These are phyloP conservation scores for Neolentinus lepideus DNA, from an alignment of 1,284 basidiomycete genomes.

Conservation along the genomic window DNA sequence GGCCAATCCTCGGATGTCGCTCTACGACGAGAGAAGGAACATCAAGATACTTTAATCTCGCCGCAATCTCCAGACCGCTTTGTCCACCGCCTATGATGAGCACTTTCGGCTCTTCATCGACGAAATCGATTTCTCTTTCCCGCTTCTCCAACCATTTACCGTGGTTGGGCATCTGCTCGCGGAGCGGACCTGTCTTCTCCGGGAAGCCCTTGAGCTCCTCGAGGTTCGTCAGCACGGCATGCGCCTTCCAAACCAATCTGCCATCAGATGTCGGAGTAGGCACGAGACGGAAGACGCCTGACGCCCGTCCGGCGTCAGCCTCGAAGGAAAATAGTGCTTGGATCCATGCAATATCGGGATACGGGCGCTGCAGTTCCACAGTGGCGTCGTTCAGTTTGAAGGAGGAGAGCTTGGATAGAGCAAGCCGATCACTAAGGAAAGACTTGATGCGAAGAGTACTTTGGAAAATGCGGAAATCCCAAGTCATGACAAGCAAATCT, in stretches of 20 bases:
- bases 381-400: constrained; percentile 29
- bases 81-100: constrained; percentile 63
- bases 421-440: constrained; percentile 40
- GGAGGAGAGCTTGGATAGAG: constrained; percentile 24
- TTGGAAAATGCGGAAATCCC: constrained; percentile 60
- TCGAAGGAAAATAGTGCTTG: constrained; percentile 52
- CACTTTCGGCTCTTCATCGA: constrained; percentile 33
- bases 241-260: constrained; percentile 42
- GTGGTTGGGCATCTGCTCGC: constrained; percentile 33
- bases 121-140: constrained; percentile 32
- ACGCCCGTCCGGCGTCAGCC: constrained; percentile 39
- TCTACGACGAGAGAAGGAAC: constrained; percentile 49
- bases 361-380: constrained; percentile 33
- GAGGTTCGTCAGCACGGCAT: constrained; percentile 50
- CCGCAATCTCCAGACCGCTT: constrained; percentile 53
- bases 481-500: constrained; percentile 56
- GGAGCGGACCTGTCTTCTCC: constrained; percentile 30
- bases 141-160: constrained; percentile 33
- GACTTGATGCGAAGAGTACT: constrained; percentile 30
- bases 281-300: constrained; percentile 48
- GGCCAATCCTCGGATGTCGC: constrained; percentile 37
- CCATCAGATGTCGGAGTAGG: constrained; percentile 41
- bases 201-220: constrained; percentile 48
- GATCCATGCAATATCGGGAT: constrained; percentile 53
- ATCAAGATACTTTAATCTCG: constrained; percentile 48